Conservation (phyloP, 768 basidiomycete genomes). For the Amanita molliuscula region DNA sequence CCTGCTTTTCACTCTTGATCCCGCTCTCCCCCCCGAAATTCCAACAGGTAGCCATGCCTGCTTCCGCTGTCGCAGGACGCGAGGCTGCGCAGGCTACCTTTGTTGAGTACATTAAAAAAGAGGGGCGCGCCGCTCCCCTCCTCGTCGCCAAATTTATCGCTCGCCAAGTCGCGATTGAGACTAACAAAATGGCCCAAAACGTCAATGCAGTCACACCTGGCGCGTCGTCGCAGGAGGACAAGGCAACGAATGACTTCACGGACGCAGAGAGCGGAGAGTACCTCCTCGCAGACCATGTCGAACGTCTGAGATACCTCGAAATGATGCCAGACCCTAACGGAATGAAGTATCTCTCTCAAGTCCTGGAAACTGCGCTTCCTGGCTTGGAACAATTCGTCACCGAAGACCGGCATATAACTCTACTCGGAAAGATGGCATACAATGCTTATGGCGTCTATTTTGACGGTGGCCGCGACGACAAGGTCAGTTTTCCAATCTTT, state of each 20-base stretch:
- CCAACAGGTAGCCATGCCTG: conserved; percentile 16
- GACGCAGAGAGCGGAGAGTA: conserved; percentile 45
- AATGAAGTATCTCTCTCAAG: conserved; percentile 34
- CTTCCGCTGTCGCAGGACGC: conserved; percentile 31
- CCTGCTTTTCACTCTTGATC: conserved; percentile 62
- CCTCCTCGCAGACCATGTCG: conserved; percentile 64
- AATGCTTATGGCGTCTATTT: conserved; percentile 70
- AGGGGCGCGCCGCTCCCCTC: conserved; percentile 33
- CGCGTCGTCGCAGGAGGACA: conserved; percentile 7
- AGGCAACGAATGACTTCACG: conserved; percentile 28
- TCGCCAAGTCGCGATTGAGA: conserved; percentile 59
- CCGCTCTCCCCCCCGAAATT: conserved; percentile 43
- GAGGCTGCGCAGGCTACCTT: conserved; percentile 51
- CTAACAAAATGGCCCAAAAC: conserved; percentile 36
- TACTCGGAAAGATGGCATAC: conserved; percentile 65
- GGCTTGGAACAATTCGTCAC: conserved; percentile 65
- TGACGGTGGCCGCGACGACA: conserved; percentile 57
- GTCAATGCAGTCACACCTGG: conserved; percentile 13
- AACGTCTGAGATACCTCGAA: conserved; percentile 62
- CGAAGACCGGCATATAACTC: conserved; percentile 47
- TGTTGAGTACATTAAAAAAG: conserved; percentile 41
- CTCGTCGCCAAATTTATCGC: conserved; percentile 67
- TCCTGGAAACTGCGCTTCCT: conserved; percentile 53
- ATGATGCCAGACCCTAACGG: conserved; percentile 39
- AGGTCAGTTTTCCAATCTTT: conserved; percentile 30